phyloP scores from a whole-genome alignment of 148 eudicot genomes.

The Camellia sinensis region DNA sequence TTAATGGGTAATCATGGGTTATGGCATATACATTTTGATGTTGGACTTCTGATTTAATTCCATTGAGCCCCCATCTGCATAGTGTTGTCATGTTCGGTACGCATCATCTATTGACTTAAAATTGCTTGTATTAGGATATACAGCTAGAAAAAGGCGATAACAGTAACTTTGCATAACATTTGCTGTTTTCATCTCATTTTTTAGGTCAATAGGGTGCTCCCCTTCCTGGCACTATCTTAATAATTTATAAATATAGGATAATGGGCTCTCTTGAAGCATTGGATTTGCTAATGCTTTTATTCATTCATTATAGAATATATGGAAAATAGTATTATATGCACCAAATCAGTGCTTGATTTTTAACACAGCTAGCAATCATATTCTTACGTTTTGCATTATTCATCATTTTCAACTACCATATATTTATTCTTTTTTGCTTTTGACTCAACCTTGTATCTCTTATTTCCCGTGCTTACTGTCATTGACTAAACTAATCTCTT shows the following conservation, averaged over 20 bases:
- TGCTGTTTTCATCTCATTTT: background rate
- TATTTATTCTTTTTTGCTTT: background rate
- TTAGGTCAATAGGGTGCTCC: background rate
- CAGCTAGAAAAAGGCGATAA: background rate
- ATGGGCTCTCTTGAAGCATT: background rate
- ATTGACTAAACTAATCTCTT: no score
- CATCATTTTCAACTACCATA: background rate
- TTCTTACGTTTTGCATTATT: background rate
- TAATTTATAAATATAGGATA: background rate
- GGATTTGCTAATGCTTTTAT: background rate
- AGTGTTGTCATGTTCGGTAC: background rate
- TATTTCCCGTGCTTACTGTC: background rate
- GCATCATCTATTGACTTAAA: background rate
- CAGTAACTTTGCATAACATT: background rate
- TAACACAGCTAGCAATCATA: background rate
- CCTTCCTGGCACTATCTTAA: background rate
- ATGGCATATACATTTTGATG: background rate
- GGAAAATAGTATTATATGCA: background rate
- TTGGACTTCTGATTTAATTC: constrained; percentile 1
- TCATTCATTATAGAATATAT: no score
- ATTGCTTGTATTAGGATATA: background rate
- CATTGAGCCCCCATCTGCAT: background rate
- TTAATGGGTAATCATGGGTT: background rate
- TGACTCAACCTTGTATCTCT: background rate
- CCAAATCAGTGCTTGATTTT: background rate